These are phyloP conservation scores for Elsinoe perseae DNA, from an alignment of 2,329 filamentous ascomycete genomes.

Conservation along the genomic window DNA sequence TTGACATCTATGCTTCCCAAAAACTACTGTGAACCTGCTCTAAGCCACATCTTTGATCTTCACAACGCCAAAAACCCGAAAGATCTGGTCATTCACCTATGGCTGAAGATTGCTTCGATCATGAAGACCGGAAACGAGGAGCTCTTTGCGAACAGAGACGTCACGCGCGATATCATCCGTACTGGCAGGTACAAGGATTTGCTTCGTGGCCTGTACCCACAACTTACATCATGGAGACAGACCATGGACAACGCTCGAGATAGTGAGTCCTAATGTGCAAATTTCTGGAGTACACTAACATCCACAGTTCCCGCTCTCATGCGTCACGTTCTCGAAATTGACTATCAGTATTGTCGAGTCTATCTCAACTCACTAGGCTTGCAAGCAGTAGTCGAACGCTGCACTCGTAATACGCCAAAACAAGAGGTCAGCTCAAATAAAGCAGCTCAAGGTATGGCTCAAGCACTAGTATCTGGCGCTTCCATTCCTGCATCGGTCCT, in stretches of 20 bases:
- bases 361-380: constrained; percentile 92
- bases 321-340: constrained; percentile 75
- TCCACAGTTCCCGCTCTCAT: constrained; percentile 48
- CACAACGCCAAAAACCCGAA: constrained; percentile 31
- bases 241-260: constrained; percentile 69
- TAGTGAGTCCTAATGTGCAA: constrained; percentile 27
- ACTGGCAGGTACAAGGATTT: constrained; percentile 75
- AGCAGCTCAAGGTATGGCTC: constrained; percentile 30
- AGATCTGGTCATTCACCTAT: constrained; percentile 66
- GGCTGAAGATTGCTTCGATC: constrained; percentile 85
- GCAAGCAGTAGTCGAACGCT: constrained; percentile 90
- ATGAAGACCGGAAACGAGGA: constrained; percentile 88
- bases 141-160: constrained; percentile 77
- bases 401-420: constrained; percentile 51
- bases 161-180: constrained; percentile 82
- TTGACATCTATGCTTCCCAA: constrained; percentile 86
- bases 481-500: constrained; percentile 41
- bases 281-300: neutral
- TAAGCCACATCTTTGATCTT: constrained; percentile 26
- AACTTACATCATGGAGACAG: constrained; percentile 68
- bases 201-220: constrained; percentile 71
- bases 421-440: constrained; percentile 28
- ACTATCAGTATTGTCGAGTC: constrained; percentile 90
- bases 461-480: constrained; percentile 27
- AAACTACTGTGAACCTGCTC: constrained; percentile 32